Conservation (phyloP, 2,329 filamentous ascomycete genomes). For the Colletotrichum liriopes region DNA sequence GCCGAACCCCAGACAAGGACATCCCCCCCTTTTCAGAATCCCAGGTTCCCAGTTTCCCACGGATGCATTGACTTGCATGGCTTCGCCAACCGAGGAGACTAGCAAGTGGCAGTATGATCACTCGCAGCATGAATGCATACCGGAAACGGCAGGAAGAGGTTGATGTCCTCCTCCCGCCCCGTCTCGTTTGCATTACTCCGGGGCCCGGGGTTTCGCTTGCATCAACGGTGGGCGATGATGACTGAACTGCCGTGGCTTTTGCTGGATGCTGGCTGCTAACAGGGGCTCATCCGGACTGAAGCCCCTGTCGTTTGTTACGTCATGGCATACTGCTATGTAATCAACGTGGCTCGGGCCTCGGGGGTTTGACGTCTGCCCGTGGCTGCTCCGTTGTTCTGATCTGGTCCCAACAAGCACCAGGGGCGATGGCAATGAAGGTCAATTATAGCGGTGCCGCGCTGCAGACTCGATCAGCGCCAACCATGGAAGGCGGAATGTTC, state of each 20-base stretch:
- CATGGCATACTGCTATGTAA: neutral
- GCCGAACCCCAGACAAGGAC: neutral
- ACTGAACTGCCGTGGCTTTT: neutral
- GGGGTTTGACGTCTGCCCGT: neutral
- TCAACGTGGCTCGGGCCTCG: neutral
- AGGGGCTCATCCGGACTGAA: neutral
- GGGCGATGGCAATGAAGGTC: neutral
- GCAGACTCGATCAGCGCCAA: neutral
- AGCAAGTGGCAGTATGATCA: constrained; percentile 21
- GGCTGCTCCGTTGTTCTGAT: neutral
- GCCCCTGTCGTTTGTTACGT: neutral
- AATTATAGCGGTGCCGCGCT: neutral
- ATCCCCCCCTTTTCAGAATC: neutral
- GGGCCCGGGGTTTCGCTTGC: neutral
- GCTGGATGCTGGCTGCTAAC: neutral
- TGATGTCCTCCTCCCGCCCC: neutral
- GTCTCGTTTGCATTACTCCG: neutral
- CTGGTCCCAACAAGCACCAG: neutral
- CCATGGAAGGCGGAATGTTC: neutral
- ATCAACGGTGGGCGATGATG: neutral
- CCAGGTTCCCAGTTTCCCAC: neutral
- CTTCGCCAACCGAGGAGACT: constrained; percentile 5
- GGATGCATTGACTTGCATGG: neutral
- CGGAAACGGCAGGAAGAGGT: neutral
- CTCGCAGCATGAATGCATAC: no score